Conservation (phyloP, 495 filamentous ascomycete species). For the Echria macrotheca region DNA sequence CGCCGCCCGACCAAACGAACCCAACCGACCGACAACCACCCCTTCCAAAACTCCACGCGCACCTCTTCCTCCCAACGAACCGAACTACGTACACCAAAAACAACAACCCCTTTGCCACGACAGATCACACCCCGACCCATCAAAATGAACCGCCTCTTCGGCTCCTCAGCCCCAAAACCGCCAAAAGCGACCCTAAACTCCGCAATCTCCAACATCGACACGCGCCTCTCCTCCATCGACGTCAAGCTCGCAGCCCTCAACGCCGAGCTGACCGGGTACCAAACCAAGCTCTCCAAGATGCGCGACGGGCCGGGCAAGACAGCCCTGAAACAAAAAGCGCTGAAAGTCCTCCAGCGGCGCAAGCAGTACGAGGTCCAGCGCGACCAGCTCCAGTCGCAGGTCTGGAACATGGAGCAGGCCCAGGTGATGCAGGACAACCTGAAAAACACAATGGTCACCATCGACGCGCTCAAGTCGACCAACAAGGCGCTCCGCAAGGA, state of each 20-base stretch:
- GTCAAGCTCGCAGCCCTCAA: conserved; percentile 91
- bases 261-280: conserved; percentile 83
- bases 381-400: conserved; percentile 89
- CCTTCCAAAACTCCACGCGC: not conserved
- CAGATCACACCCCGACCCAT: not conserved
- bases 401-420: conserved; percentile 99
- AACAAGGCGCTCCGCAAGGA: conserved; percentile 92
- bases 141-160: conserved; percentile 93
- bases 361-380: conserved; percentile 94
- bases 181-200: conserved; percentile 87
- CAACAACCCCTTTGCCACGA: not conserved
- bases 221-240: conserved; percentile 82
- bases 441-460: conserved; percentile 97
- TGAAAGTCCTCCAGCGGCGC: conserved; percentile 92
- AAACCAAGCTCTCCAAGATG: conserved; percentile 85
- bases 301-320: conserved; percentile 93
- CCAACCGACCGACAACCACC: not conserved
- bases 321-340: conserved; percentile 87
- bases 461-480: conserved; percentile 94
- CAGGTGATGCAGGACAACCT: conserved; percentile 99
- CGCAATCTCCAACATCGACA: conserved; percentile 87
- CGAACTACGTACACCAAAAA: not conserved
- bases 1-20: not conserved
- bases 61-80: not conserved
- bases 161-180: conserved; percentile 68